A percentile compares a stretch with the other conserved stretches of the same genome.
These are phyloP conservation scores for Pichia heedii DNA, from an alignment of 805 yeast genomes.

Conservation along the genomic window DNA sequence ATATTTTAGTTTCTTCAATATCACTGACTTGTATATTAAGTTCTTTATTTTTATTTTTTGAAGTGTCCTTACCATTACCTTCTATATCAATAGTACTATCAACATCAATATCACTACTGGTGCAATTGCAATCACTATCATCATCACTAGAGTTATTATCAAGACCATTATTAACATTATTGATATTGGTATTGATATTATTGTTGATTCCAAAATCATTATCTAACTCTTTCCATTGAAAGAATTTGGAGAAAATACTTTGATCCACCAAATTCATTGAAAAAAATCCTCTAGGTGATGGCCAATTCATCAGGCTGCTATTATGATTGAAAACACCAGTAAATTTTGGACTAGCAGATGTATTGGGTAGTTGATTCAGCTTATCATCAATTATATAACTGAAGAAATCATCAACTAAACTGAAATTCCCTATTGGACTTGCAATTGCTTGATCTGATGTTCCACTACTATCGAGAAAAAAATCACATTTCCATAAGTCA, in stretches of 20 bases:
- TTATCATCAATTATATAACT: slow-evolving; percentile 14
- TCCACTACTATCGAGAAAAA: slow-evolving; percentile 26
- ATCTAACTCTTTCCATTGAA: slow-evolving; percentile 6
- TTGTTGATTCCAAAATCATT: background rate
- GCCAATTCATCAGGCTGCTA: slow-evolving; percentile 19
- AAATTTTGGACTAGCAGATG: slow-evolving; percentile 8
- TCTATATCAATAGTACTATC: no score
- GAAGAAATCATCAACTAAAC: slow-evolving; percentile 13
- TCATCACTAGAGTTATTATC: no score
- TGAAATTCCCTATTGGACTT: slow-evolving; percentile 25
- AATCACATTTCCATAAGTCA: slow-evolving; percentile 27
- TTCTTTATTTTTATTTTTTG: background rate
- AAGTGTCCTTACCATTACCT: no score
- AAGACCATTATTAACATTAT: no score
- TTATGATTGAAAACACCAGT: slow-evolving; percentile 20
- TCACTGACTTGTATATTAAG: background rate
- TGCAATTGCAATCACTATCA: no score
- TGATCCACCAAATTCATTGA: slow-evolving; percentile 18
- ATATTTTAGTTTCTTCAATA: background rate
- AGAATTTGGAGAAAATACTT: slow-evolving; percentile 3
- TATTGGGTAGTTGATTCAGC: slow-evolving; percentile 11
- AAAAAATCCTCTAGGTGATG: slow-evolving; percentile 24
- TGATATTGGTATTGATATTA: no score
- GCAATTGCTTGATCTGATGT: slow-evolving; percentile 24
- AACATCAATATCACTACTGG: background rate